phyloP scores from a whole-genome alignment of 2,329 filamentous ascomycete species.

The Sclerotinia sclerotiorum region DNA sequence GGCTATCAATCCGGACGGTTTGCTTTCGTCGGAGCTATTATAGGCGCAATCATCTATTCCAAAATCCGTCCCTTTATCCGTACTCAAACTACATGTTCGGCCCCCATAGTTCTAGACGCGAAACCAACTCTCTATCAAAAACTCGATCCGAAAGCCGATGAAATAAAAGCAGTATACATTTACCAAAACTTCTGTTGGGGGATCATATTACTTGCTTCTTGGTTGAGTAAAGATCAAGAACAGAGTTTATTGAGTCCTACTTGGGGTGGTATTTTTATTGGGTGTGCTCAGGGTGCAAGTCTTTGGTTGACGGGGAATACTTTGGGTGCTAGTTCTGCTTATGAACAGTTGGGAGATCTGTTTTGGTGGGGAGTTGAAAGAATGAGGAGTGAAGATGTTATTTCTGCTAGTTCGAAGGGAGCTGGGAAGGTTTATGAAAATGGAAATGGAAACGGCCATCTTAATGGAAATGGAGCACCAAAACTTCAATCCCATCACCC shows the following conservation, averaged over 20 bases:
- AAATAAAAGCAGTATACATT: conserved; percentile 20
- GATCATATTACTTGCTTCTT: conserved; percentile 22
- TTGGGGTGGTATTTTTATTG: conserved; percentile 58
- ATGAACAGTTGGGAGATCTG: conserved; percentile 59
- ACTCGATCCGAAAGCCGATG: conserved; percentile 15
- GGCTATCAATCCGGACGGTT: conserved; percentile 53
- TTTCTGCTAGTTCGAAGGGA: background rate
- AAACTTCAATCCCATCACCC: background rate
- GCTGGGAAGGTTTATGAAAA: background rate
- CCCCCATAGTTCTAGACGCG: background rate
- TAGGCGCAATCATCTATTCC: conserved; percentile 54
- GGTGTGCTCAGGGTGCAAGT: conserved; percentile 57
- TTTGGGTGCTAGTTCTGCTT: conserved; percentile 61
- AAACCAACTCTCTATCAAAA: conserved; percentile 33
- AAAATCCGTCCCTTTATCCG: conserved; percentile 22
- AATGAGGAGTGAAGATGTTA: background rate
- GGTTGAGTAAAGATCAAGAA: conserved; percentile 17
- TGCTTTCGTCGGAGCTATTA: conserved; percentile 53
- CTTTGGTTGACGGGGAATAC: conserved; percentile 53
- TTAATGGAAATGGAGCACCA: background rate
- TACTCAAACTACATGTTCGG: background rate
- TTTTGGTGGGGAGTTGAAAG: conserved; percentile 44
- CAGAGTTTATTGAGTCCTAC: conserved; percentile 32
- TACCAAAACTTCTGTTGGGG: conserved; percentile 32
- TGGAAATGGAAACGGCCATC: background rate